A percentile compares a stretch with the other conserved stretches of the same genome.
Evolutionary conservation across 129 eudicot genomes (phyloP).

Genomic region (Arctium minus): DNA sequence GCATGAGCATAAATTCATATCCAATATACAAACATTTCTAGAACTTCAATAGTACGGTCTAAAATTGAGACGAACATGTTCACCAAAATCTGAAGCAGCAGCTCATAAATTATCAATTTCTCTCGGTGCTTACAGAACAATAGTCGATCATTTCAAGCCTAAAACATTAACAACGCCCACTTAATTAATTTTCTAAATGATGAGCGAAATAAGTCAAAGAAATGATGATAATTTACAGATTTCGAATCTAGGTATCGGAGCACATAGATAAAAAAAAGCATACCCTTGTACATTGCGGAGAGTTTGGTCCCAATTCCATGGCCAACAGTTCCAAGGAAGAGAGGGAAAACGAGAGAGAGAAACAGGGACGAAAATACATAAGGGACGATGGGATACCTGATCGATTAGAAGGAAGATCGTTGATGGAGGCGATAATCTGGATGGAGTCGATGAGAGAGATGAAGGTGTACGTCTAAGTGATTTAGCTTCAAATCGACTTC

Average conservation of each 20-base stretch:
- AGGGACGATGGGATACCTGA: no score
- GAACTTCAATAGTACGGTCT: neutral
- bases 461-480: no score
- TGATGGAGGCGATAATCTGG: no score
- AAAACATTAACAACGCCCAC: neutral
- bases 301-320: constrained; percentile 34
- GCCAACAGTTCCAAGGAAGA: no score
- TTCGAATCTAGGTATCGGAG: constrained; percentile 1
- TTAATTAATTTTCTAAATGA: neutral
- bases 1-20: neutral
- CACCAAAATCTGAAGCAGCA: neutral
- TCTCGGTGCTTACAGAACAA: neutral
- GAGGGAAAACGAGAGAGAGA: no score
- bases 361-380: no score
- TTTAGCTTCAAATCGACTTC: no score
- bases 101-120: neutral
- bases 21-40: neutral
- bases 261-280: neutral
- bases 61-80: neutral
- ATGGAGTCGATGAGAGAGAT: no score
- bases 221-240: neutral
- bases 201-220: neutral
- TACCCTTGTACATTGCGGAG: constrained; percentile 69
- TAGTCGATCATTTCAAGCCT: neutral
- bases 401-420: no score